Base-by-base conservation (phyloP, 768 basidiomycete species). In the Crepidotus variabilis region DNA sequence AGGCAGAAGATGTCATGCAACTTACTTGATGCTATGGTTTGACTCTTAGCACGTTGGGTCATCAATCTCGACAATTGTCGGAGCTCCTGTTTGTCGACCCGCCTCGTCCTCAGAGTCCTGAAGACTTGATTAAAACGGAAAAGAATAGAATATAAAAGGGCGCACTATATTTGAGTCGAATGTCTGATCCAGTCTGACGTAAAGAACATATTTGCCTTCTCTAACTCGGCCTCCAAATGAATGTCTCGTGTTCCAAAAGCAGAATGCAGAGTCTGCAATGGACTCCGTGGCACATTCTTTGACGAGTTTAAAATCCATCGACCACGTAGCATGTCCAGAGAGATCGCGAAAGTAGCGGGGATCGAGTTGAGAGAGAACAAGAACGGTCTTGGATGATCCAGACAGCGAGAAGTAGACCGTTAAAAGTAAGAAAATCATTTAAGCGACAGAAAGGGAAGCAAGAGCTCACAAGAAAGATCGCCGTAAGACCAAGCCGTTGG, bases 331-430 rank as follows among this genome's bases (percentile, higher is more conserved):
- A 35, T 65, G 71, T 5, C 78, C 76, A 0, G 77, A 63, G 45
- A 84, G 69, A 47, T 80, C 80, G 22, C 68, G 65, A 65, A 78
- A 84, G 65, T 78, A 83, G 5, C 81, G 72, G 2, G 66, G 61
- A 56, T 84, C 81, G 28, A 79, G 60, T 58, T 81, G 80, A 14
- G 80, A 79, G 34, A 84, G 74, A 32, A 82, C 80, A 45, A 84
- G 71, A n/a, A 83, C 71, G 11, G 79, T 66, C 20, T 69, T 68
- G 0, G 81, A 71, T 0, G 69, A 62, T 6, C 70, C 65, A 1
- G 76, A 67, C 14, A 83, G 60, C 3, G 73, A 68, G 61, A 84
- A 76, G 0, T n/a, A n/a, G n/a, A n/a, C n/a, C n/a, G n/a, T n/a
- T n/a, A n/a, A n/a, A n/a, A n/a, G n/a, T n/a, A n/a, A n/a, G n/a